Base-by-base conservation (phyloP, 352 stramenopile species). In the Halophytophthora polymorphica region DNA sequence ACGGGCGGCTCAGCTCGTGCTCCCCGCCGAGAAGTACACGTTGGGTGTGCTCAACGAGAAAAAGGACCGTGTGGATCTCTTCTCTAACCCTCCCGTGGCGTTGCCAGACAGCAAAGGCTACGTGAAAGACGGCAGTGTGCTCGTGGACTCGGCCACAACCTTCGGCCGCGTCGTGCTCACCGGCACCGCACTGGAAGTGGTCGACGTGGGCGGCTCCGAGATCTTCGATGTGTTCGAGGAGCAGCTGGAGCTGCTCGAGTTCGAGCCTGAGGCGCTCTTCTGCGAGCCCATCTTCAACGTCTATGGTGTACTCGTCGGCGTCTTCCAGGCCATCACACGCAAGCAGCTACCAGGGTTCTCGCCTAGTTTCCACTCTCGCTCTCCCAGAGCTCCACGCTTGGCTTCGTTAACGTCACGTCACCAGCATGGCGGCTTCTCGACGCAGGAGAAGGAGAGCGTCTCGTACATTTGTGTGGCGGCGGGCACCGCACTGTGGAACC, bases 161-260 rank as follows among this genome's bases (percentile, higher is more conserved):
- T 88, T 85, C 45, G 77, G 77, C 3, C 77, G 77, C n/a, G 77
- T 88, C 21, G 65, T 86, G 2, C 36, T 88, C 67, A 86, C 74
- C 21, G 77, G 74, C 25, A 88, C 62, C 22, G 49, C 67, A 22
- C 61, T 85, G 8, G 68, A 86, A 18, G 65, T 82, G 19, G 56
- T 68, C 6, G 74, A 88, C 41, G 66, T 86, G 10, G 56, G 57
- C 8, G 64, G 71, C 0, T 85, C 73, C 3, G 73, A 86, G 36
- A 61, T 72, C 14, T 58, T 87, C 22, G 71, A 86, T 22, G 53
- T 83, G 35, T 87, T 87, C 51, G 75, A 86, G 59, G 71, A 84
- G 31, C 78, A 87, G 35, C 56, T 89, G 33, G 71, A 86, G 41
- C 61, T 83, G 35, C 68, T 89, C 1, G 75, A 84, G 29, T 89